phyloP scores from a whole-genome alignment of 345 rosid genomes.

The Rhodamnia argentea region DNA sequence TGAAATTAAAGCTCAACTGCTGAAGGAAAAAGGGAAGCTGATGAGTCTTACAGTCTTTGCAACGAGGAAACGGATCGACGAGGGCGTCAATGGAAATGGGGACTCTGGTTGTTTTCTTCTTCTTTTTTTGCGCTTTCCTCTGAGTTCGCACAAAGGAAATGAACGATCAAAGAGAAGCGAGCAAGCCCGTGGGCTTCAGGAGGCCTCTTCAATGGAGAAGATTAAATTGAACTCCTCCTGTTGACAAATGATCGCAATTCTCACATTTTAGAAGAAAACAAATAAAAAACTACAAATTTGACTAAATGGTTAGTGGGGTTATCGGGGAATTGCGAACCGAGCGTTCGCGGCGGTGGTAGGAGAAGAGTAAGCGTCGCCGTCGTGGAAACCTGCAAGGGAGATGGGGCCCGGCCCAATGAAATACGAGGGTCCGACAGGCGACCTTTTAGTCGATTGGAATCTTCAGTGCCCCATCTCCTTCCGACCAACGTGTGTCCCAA shows the following conservation, averaged over 20 bases:
- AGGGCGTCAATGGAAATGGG: not conserved
- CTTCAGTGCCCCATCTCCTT: not conserved
- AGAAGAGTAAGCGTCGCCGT: not conserved
- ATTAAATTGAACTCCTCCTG: not conserved
- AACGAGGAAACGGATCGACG: not conserved
- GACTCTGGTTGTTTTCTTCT: not conserved
- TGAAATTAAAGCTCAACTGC: not conserved
- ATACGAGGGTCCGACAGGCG: not conserved
- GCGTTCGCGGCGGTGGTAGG: not conserved
- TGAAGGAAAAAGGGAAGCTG: not conserved
- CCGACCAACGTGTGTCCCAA: not conserved
- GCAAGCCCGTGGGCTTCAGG: not conserved
- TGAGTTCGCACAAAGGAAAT: not conserved
- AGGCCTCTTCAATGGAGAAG: slow-evolving; percentile 6
- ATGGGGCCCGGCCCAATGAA: not conserved
- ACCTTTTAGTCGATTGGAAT: not conserved
- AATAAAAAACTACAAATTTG: not conserved
- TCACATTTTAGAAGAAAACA: not conserved
- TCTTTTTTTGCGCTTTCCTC: not conserved
- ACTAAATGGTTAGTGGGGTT: not conserved
- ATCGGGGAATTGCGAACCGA: not conserved
- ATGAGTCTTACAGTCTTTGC: not conserved
- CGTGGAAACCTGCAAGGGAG: not conserved
- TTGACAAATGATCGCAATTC: not conserved
- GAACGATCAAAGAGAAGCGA: not conserved